These are phyloP conservation scores for Monosporascus ibericus DNA, from an alignment of 2,329 filamentous ascomycete genomes.

Conservation along the genomic window DNA sequence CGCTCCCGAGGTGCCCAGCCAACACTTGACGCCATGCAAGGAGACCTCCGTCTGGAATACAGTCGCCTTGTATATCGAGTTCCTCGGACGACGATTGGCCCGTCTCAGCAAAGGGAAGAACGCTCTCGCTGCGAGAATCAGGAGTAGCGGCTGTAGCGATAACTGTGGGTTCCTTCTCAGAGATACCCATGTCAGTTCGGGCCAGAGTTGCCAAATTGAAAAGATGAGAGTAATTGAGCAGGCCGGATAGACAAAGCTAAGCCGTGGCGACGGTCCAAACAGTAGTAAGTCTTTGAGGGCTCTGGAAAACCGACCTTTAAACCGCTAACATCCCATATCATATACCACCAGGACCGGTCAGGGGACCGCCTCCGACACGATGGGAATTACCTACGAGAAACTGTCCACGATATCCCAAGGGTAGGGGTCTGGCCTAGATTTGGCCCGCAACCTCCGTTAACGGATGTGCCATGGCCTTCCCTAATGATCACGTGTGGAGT, in stretches of 20 bases:
- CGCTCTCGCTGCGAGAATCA: neutral
- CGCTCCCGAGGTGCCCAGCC: slow-evolving; percentile 38
- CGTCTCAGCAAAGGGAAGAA: neutral
- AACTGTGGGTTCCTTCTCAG: neutral
- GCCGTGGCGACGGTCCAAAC: too few species aligned
- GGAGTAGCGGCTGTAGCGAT: neutral
- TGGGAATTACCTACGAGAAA: neutral
- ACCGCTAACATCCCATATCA: neutral
- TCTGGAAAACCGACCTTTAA: too few species aligned
- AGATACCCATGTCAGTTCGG: neutral
- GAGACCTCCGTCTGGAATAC: slow-evolving; percentile 38
- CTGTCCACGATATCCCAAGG: neutral
- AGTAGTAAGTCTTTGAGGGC: too few species aligned
- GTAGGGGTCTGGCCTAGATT: neutral
- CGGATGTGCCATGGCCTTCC: neutral
- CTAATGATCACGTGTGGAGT: neutral
- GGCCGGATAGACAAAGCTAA: neutral
- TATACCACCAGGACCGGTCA: neutral
- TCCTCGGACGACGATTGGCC: neutral
- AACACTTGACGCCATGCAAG: slow-evolving; percentile 45
- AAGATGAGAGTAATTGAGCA: neutral
- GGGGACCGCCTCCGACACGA: neutral
- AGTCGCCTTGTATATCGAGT: neutral
- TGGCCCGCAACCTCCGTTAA: neutral
- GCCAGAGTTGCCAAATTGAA: neutral